A percentile compares a stretch with the other conserved stretches of the same genome.
phyloP scores from a whole-genome alignment of 768 basidiomycete genomes.

The Lanmaoa pseudosensibilis region DNA sequence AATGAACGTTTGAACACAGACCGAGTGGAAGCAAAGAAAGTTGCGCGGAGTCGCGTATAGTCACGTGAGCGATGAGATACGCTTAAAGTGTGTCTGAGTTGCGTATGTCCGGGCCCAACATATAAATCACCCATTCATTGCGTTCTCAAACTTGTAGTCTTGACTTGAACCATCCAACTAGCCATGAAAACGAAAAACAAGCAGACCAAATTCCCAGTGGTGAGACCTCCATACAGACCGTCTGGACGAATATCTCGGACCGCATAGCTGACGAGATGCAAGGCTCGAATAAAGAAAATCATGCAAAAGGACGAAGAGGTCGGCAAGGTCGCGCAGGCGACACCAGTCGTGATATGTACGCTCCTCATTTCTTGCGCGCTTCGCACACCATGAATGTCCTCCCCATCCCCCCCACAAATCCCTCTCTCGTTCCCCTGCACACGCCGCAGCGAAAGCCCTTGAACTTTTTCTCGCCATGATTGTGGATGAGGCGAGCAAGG shows the following conservation, averaged over 20 bases:
- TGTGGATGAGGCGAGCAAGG: constrained; percentile 78
- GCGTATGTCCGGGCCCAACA: constrained; percentile 11
- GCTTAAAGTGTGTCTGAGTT: background rate
- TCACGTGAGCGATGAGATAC: constrained; percentile 31
- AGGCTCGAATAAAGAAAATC: constrained; percentile 97
- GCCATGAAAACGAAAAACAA: constrained; percentile 89
- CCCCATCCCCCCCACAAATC: background rate
- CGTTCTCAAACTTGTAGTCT: background rate
- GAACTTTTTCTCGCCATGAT: constrained; percentile 89
- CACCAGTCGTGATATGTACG: constrained; percentile 95
- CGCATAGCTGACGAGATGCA: constrained; percentile 33
- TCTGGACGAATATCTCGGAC: background rate
- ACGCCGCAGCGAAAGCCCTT: constrained; percentile 82
- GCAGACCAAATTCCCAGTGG: constrained; percentile 88
- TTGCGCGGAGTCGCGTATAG: background rate
- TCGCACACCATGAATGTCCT: constrained; percentile 13
- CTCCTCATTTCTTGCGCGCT: constrained; percentile 21
- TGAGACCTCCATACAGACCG: constrained; percentile 39
- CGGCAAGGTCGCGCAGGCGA: constrained; percentile 95
- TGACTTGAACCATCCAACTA: background rate
- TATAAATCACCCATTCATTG: background rate
- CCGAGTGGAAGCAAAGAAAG: background rate
- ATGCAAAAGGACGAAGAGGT: constrained; percentile 99
- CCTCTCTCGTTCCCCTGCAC: background rate
- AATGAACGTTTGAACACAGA: background rate